These are phyloP conservation scores for Rosa multiflora DNA, from an alignment of 306 rosid species.

Conservation along the genomic window DNA sequence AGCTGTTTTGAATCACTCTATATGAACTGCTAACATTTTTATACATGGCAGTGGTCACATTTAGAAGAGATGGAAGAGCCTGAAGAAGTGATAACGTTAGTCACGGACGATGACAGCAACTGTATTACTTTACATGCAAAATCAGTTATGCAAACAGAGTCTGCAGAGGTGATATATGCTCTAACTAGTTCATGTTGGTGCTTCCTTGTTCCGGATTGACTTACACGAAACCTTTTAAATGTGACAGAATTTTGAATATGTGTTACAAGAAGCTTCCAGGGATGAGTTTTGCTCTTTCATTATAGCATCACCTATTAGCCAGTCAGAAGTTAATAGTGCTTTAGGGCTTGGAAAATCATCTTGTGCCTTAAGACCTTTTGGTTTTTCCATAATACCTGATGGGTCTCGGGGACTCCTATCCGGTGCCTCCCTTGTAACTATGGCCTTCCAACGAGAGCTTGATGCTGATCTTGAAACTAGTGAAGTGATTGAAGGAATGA, in stretches of 20 bases:
- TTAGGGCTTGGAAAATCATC: not conserved
- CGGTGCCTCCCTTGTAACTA: slow-evolving; percentile 23
- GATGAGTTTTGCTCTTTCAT: slow-evolving; percentile 29
- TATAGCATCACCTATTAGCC: slow-evolving; percentile 14
- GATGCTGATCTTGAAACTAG: not conserved
- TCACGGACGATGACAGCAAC: slow-evolving; percentile 8
- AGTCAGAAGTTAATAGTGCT: not conserved
- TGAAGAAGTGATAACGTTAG: not conserved
- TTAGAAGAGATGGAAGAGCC: slow-evolving; percentile 4
- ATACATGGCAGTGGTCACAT: slow-evolving; percentile 13
- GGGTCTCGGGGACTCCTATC: slow-evolving; percentile 17
- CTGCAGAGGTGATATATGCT: not conserved
- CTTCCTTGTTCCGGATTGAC: not conserved
- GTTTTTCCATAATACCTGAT: slow-evolving; percentile 32
- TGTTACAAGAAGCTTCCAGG: slow-evolving; percentile 25
- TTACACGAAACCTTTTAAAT: not conserved
- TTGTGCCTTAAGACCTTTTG: slow-evolving; percentile 17
- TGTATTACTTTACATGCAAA: slow-evolving; percentile 3
- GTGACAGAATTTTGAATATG: slow-evolving; percentile 13
- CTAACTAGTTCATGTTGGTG: not conserved
- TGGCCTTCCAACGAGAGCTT: slow-evolving; percentile 22
- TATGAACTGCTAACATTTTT: not conserved
- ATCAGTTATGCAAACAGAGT: not conserved
- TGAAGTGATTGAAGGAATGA: slow-evolving; percentile 18
- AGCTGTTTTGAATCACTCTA: not conserved